Evolutionary conservation across 306 rosid species (phyloP), one percentile per base, ranked within the genome.

Genomic region (Malus fusca): DNA sequence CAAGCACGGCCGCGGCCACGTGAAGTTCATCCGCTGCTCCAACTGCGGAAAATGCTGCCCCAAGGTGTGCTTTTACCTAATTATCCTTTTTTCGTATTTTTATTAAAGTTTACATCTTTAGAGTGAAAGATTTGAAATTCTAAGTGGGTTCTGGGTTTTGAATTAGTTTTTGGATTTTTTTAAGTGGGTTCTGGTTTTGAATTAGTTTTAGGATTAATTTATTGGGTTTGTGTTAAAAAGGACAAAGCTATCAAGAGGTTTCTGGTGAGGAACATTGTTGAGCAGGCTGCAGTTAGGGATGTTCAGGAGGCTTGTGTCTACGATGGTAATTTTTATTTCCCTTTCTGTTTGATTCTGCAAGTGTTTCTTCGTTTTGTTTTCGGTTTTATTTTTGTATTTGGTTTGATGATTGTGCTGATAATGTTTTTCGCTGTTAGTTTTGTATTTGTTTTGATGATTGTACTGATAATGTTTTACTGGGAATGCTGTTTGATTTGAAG

Each of bases 21-120:
- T 88, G 55, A 90, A 92, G 76, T 90, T 90, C 86, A 92, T 95
- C 11, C 92, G 97, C 56, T 95, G 98, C 84, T 95, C 98, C 53
- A 95, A 95, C 81, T 95, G 98, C 53, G 98, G 98, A 17, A 95
- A 92, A 82, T 95, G 98, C 84, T 95, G 98, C 67, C 96, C 98
- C 21, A 95, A 95, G 97, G 98, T 91, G 98, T 91, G 56, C 33
- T 71, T 22, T 6, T 42, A 74, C 59, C 55, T 51, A 2, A 51
- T 15, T 4, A n/a, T 18, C 4, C 62, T 15, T 1, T 46, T 28
- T 12, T 37, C 2, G 30, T 56, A 1, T n/a, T 19, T 22, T 31
- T 23, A 66, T 11, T 4, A 1, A n/a, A 33, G 70, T 66, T 66
- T 66, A 3, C 5, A 66, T 66, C 7, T 66, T 35, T 66, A 2